Base-by-base conservation (phyloP, 257 asterid species). In the Ophiorrhiza pumila region DNA sequence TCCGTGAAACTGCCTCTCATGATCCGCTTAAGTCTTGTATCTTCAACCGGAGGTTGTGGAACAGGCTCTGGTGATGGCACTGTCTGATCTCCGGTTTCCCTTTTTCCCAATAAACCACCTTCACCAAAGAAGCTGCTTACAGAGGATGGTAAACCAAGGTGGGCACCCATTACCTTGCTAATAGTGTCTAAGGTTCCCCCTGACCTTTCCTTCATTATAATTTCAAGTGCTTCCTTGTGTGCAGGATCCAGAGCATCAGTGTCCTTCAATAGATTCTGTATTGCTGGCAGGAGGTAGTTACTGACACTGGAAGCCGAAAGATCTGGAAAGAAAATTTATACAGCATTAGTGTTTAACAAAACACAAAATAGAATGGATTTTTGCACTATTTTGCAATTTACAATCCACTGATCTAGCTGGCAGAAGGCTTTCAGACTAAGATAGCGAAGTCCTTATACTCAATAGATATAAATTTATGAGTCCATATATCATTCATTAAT, bases 151-250 rank as follows among this genome's bases (percentile, higher is more conserved):
- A 91, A 71, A 32, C 97, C 99, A 8, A 95, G 87, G 84, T 90
- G 98, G 78, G 89, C 86, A 42, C 99, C 99, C 98, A 95, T 92
- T 81, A 87, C 98, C 82, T 95, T 95, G 73, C 96, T 91, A 23
- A 91, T 72, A 12, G 97, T 73, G 60, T 94, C 99, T 11, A 91
- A 79, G 1, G 97, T 83, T 60, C 97, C 96, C n/a, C 97, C 93
- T 4, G 97, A 92, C 77, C 99, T 80, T 79, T 95, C 99, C 84
- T 84, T 95, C 76, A 87, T 46, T 84, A 95, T 89, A 27, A 92
- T 89, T 82, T 95, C 99, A 23, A 95, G 89, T 64, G 99, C 99
- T 87, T 95, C 99, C 85, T 90, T 95, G 81, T 95, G 99, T 45
- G 99, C 99, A 77, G 99, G 99, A 81, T 95, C 99, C 25, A 95